phyloP scores from a whole-genome alignment of 2,329 filamentous ascomycete species.

The Aspergillus spinulosporus region DNA sequence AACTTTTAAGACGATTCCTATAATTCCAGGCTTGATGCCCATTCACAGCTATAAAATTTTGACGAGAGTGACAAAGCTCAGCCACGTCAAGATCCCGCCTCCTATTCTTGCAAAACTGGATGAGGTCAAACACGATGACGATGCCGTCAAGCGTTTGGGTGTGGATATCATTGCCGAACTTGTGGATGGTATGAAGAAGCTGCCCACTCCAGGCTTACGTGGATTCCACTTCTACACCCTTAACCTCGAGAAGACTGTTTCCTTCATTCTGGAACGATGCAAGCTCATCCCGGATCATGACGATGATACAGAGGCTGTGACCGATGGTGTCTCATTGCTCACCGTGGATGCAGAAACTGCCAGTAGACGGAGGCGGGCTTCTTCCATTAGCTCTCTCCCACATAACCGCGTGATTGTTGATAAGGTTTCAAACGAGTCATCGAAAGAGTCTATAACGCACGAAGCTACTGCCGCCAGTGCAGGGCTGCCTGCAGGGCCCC shows the following conservation, averaged over 20 bases:
- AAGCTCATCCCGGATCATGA: conserved; percentile 69
- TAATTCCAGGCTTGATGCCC: conserved; percentile 94
- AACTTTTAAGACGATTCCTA: conserved; percentile 79
- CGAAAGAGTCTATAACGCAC: conserved; percentile 40
- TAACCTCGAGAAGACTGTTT: conserved; percentile 93
- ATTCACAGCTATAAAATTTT: conserved; percentile 97
- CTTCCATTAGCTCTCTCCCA: conserved; percentile 78
- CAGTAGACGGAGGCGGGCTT: conserved; percentile 64
- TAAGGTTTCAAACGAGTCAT: conserved; percentile 43
- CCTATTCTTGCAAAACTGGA: conserved; percentile 65
- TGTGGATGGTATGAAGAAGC: conserved; percentile 71
- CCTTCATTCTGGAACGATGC: conserved; percentile 84
- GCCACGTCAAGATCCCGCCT: conserved; percentile 78
- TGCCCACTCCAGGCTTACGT: conserved; percentile 61
- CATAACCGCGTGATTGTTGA: conserved; percentile 85
- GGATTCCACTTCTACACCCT: conserved; percentile 98
- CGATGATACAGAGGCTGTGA: conserved; percentile 48
- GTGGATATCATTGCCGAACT: conserved; percentile 75
- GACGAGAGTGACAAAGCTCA: conserved; percentile 88
- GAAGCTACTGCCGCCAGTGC: conserved; percentile 77
- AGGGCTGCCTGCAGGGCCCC: conserved; percentile 68
- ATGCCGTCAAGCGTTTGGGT: conserved; percentile 50
- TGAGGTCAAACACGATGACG: conserved; percentile 48
- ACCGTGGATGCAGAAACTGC: conserved; percentile 25
- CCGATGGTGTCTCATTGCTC: conserved; percentile 28